phyloP scores from a whole-genome alignment of 768 basidiomycete genomes.

The Auricularia cornea region DNA sequence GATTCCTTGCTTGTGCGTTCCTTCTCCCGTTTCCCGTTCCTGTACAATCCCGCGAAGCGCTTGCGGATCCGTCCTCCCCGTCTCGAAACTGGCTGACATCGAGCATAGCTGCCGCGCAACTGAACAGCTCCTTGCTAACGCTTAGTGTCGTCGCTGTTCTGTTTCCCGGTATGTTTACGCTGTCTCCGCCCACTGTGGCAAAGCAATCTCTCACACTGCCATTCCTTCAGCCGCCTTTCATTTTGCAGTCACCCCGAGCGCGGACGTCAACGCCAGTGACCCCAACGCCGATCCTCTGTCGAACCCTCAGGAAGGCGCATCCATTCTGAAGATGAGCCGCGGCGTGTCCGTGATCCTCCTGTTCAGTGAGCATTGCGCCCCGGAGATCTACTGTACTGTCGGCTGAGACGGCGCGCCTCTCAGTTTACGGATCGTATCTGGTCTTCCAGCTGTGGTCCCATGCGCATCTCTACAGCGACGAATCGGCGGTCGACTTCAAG shows the following conservation, averaged over 20 bases:
- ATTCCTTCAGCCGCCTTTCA: constrained; percentile 57
- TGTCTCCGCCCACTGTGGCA: neutral
- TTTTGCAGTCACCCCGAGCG: constrained; percentile 34
- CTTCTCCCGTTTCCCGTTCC: too few relatives aligned
- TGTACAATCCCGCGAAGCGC: neutral
- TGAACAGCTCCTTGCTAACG: constrained; percentile 68
- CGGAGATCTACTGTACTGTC: too few relatives aligned
- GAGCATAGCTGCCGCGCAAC: constrained; percentile 52
- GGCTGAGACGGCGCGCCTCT: too few relatives aligned
- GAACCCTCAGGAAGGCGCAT: constrained; percentile 29
- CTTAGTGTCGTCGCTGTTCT: constrained; percentile 75
- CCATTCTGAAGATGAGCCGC: constrained; percentile 65
- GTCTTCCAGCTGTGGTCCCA: constrained; percentile 75
- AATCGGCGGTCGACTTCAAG: constrained; percentile 10
- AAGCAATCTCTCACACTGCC: neutral
- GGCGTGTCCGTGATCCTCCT: constrained; percentile 68
- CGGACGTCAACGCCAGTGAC: constrained; percentile 4
- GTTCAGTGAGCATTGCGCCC: constrained; percentile 27
- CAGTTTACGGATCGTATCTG: constrained; percentile 69
- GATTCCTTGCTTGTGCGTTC: constrained; percentile 59
- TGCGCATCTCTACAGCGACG: constrained; percentile 54
- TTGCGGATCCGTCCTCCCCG: too few relatives aligned
- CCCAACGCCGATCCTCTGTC: constrained; percentile 14
- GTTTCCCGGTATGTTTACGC: constrained; percentile 37
- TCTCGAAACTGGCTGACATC: neutral